Evolutionary conservation across 192 early-diverging fungal genomes (phyloP), one percentile per base, ranked within the genome.

Genomic region (Coemansia sp.): DNA sequence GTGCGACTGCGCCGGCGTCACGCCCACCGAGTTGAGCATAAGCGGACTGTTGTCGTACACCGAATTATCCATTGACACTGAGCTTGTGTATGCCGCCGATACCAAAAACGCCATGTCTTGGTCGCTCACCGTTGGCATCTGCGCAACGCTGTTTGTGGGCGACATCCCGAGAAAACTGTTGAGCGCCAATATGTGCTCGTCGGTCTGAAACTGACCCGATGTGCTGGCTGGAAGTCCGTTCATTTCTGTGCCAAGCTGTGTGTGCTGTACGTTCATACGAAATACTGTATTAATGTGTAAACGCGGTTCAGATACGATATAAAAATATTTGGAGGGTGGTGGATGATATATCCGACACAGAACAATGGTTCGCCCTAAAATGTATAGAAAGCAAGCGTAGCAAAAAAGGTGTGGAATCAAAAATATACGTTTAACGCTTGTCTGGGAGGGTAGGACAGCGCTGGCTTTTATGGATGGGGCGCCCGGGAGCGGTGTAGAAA

Each of bases 71-170:
- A 59, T 12, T 0, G 54, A 9, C 12, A 54, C 47, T 0, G 39
- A 41, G 22, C 62, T 51, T 10, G 63, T 10, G 38, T 69, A 69
- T n/a, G 62, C 50, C 1, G 58, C 47, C 3, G 71, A 72, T 1
- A 64, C 68, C 2, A 80, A 51, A 45, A 80, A 63, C 3, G 72
- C 72, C 57, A 80, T 71, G 25, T 62, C 66, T 59, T 73, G 76
- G 19, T 64, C 60, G 64, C 48, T 69, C 14, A 55, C 64, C 38
- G 41, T 49, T 5, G 49, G n/a, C 14, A 43, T 35, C 31, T 55
- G 59, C 3, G 67, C 23, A 17, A 45, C 27, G 2, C 14, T 26
- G 23, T 35, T 35, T 50, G 60, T 27, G 12, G 41, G 52, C 5
- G 71, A 51, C 55, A 69, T 65, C 4, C 64, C 68, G 35, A 80